Conservation (phyloP, 2,329 filamentous ascomycete species). For the Aspergillus uvarum region DNA sequence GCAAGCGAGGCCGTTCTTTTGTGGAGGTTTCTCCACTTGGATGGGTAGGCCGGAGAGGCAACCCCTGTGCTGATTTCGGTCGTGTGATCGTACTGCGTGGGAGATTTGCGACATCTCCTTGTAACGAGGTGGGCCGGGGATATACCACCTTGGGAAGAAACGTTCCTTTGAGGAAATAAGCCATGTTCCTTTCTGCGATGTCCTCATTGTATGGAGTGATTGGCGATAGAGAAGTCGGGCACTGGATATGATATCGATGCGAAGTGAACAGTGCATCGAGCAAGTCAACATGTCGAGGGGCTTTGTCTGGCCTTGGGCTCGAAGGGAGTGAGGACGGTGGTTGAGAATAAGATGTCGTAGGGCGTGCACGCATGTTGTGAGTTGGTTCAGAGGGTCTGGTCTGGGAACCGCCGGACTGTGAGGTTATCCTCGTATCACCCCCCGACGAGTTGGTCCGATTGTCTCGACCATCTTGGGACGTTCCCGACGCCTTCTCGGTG, state of each 20-base stretch:
- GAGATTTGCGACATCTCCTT: constrained; percentile 42
- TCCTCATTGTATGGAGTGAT: constrained; percentile 44
- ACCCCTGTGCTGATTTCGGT: constrained; percentile 15
- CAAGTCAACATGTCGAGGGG: constrained; percentile 41
- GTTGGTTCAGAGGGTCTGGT: constrained; percentile 40
- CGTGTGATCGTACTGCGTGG: constrained; percentile 23
- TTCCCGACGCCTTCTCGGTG: constrained; percentile 24
- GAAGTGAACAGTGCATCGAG: constrained; percentile 41
- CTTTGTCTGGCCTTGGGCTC: constrained; percentile 22
- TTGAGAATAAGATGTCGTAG: constrained; percentile 28
- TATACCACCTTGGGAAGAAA: constrained; percentile 27
- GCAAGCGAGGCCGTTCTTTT: constrained; percentile 9
- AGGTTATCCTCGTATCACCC: constrained; percentile 13
- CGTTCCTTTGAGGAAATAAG: constrained; percentile 30
- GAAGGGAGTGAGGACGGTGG: constrained; percentile 25
- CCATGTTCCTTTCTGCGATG: constrained; percentile 46
- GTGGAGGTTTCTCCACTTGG: not conserved
- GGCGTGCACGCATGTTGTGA: constrained; percentile 35
- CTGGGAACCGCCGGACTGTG: constrained; percentile 26
- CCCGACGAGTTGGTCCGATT: constrained; percentile 1
- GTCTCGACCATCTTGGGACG: constrained; percentile 14
- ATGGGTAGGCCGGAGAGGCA: not conserved
- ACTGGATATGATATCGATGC: constrained; percentile 29
- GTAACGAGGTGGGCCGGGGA: constrained; percentile 38
- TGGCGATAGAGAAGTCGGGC: constrained; percentile 29